Evolutionary conservation across 2,329 filamentous ascomycete species (phyloP), one percentile per base, ranked within the genome.

Genomic region (Onygenales sp.): DNA sequence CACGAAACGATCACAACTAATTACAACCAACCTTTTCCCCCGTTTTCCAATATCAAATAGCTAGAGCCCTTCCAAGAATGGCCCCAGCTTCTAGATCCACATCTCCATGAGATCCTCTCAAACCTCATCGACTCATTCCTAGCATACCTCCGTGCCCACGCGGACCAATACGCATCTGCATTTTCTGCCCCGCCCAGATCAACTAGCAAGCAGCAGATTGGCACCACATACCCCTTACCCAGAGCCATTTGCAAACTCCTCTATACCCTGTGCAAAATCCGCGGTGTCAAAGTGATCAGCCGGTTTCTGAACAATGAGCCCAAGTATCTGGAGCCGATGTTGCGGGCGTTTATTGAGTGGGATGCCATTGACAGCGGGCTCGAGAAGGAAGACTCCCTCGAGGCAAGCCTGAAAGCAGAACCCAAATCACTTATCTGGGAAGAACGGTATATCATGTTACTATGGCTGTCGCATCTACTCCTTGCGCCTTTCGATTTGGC

Each of bases 41-140:
- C 10, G 47, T 4, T 4, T 34, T 10, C 48, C 17, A 32, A 40
- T 21, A 32, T 13, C 21, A 11, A 13, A 57, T 54, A 75, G 74
- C 81, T 98, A 49, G 90, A 96, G 61, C 84, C 87, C 2, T 98
- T 97, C 61, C 92, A 97, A 76, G 91, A 96, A 74, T 85, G 94
- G 59, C 93, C 93, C 14, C 93, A 98, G 67, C 79, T 97, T 40
- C 80, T 98, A 31, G 93, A 98, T 70, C 82, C 88, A 8, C 81
- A 92, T 67, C 77, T 98, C 42, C 83, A 86, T 49, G 78, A 73
- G 58, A 83, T 94, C 69, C 76, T 97, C 49, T 85, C 88, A 27
- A 74, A 81, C 42, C 76, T 97, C 37, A 83, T 88, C 31, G 79
- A 85, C 62, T 85, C 87, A 14, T 94, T 92, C 62, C 73, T 95